phyloP scores from a whole-genome alignment of 83 land plant species.

The Picea engelmannii region DNA sequence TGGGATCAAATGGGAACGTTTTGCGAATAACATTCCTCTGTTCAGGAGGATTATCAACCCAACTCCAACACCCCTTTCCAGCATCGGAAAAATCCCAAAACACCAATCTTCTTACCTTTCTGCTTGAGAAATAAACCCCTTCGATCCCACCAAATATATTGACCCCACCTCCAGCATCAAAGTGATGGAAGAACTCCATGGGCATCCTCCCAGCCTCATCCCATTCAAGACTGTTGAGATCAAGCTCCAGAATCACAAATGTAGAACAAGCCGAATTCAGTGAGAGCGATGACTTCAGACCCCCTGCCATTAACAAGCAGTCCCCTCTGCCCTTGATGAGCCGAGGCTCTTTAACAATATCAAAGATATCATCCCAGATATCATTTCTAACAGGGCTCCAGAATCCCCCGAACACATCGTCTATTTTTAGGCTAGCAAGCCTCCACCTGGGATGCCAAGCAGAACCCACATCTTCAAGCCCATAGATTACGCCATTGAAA shows the following conservation, averaged over 20 bases:
- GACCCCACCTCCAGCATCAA: background rate
- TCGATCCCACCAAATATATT: constrained; percentile 13
- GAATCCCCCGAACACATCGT: background rate
- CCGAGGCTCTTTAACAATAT: constrained; percentile 5
- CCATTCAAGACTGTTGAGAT: constrained; percentile 4
- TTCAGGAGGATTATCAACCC: background rate
- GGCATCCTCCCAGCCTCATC: constrained; percentile 9
- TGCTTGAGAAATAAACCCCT: background rate
- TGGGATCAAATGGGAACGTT: constrained; percentile 8
- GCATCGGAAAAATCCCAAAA: background rate
- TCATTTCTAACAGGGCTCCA: background rate
- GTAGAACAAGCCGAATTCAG: constrained; percentile 11
- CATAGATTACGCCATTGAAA: constrained; percentile 8
- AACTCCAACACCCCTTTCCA: background rate
- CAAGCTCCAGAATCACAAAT: constrained; percentile 6
- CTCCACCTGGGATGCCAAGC: constrained; percentile 9
- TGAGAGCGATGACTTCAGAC: background rate
- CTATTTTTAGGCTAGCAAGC: background rate
- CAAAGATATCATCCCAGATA: constrained; percentile 6
- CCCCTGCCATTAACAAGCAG: constrained; percentile 9
- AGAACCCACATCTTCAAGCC: constrained; percentile 15
- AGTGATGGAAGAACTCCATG: background rate
- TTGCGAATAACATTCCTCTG: background rate
- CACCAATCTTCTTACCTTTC: constrained; percentile 8
- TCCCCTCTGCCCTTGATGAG: background rate